Conservation (phyloP, 208 protist species). For the Phytomonas sp. region DNA sequence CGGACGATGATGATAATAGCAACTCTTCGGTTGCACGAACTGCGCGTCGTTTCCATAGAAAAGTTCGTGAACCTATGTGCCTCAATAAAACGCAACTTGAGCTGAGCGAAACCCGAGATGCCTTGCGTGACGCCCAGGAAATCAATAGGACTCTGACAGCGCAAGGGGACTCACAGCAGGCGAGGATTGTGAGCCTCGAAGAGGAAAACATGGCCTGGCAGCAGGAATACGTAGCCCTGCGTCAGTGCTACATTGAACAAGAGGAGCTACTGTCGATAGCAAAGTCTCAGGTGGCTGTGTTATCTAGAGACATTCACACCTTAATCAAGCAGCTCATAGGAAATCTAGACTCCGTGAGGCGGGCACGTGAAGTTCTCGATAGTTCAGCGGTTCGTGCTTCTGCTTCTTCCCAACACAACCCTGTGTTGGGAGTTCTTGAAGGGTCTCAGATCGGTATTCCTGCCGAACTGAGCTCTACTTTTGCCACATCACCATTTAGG, state of each 20-base stretch:
- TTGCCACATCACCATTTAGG: not conserved
- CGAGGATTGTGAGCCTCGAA: conserved; percentile 18
- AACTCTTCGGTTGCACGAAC: not conserved
- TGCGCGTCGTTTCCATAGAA: not conserved
- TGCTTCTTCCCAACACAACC: not conserved
- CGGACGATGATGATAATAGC: not conserved
- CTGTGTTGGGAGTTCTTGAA: not conserved
- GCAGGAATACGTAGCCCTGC: conserved; percentile 30
- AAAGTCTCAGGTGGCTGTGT: not conserved
- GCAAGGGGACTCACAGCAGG: conserved; percentile 17
- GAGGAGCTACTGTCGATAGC: conserved; percentile 1
- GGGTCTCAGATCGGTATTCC: not conserved
- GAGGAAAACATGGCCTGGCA: conserved; percentile 73
- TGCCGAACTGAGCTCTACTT: not conserved
- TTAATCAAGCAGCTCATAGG: not conserved
- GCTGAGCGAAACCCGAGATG: not conserved
- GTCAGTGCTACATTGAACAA: conserved; percentile 21
- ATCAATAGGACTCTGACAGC: not conserved
- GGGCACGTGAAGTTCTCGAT: not conserved
- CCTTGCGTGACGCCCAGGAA: not conserved
- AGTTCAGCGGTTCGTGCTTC: conserved; percentile 3
- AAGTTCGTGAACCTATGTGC: not conserved
- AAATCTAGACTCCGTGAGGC: not conserved
- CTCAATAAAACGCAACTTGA: not conserved
- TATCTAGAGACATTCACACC: not conserved